A percentile compares a stretch with the other conserved stretches of the same genome.
These are phyloP conservation scores for Papiliotrema fonsecae DNA, from an alignment of 1,284 basidiomycete species.

Conservation along the genomic window DNA sequence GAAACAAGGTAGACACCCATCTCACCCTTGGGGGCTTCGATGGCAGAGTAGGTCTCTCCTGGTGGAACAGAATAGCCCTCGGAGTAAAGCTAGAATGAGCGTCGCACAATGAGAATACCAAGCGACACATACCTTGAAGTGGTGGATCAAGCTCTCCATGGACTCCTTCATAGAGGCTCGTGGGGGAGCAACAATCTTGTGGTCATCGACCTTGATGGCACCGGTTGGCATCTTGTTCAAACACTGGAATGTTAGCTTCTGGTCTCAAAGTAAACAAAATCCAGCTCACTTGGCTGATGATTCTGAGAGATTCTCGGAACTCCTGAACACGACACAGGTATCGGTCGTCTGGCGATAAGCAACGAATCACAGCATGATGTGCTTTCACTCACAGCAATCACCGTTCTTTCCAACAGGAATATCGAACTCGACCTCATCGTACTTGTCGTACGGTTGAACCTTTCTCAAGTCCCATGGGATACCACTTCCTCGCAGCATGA, in stretches of 20 bases:
- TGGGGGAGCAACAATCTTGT: conserved; percentile 96
- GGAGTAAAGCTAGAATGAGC: conserved; percentile 67
- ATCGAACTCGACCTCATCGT: conserved; percentile 97
- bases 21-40: conserved; percentile 98
- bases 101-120: background rate
- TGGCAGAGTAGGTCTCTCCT: conserved; percentile 93
- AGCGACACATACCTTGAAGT: conserved; percentile 71
- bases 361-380: no score
- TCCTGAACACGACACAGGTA: conserved; percentile 98
- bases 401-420: conserved; percentile 94
- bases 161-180: conserved; percentile 98
- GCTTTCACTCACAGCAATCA: conserved; percentile 65
- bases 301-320: conserved; percentile 89
- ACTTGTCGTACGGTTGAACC: conserved; percentile 91
- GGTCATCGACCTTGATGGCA: conserved; percentile 91
- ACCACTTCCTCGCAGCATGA: conserved; percentile 93
- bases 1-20: conserved; percentile 96
- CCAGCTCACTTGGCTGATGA: conserved; percentile 66
- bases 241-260: conserved; percentile 56
- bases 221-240: conserved; percentile 96
- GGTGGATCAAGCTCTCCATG: conserved; percentile 96
- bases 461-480: conserved; percentile 92
- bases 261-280: background rate
- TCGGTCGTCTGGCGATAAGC: conserved; percentile 43
- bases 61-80: conserved; percentile 98